phyloP scores from a whole-genome alignment of 176 grass and related monocot species.

The Eragrostis nindensis region DNA sequence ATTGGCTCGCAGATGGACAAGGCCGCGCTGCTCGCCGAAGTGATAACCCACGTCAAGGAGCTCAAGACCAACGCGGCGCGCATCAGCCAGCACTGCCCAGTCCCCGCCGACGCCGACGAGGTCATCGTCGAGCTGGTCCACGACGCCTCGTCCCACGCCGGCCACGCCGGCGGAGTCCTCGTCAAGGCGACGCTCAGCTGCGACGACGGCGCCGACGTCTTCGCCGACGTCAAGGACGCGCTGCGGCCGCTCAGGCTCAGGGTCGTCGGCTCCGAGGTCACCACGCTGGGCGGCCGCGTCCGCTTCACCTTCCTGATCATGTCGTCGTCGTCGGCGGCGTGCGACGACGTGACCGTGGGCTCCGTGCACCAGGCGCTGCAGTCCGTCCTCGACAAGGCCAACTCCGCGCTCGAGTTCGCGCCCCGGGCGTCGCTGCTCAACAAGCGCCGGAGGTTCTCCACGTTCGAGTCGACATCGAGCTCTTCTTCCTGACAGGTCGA shows the following conservation, averaged over 20 bases:
- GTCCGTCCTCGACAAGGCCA: constrained; percentile 60
- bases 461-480: constrained; percentile 72
- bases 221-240: constrained; percentile 56
- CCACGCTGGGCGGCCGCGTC: constrained; percentile 71
- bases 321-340: constrained; percentile 24
- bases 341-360: constrained; percentile 14
- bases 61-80: constrained; percentile 66
- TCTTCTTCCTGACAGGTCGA: constrained; percentile 73
- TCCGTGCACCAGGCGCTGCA: constrained; percentile 65
- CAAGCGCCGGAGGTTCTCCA: constrained; percentile 64
- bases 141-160: background rate
- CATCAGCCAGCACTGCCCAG: constrained; percentile 45
- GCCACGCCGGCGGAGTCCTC: constrained; percentile 24
- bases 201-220: constrained; percentile 69
- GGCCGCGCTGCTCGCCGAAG: constrained; percentile 76
- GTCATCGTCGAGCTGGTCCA: constrained; percentile 54
- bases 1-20: constrained; percentile 72
- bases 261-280: constrained; percentile 71
- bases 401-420: constrained; percentile 56
- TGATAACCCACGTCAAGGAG: constrained; percentile 77
- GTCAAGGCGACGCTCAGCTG: constrained; percentile 80
- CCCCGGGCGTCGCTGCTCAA: constrained; percentile 55
- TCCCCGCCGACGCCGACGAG: constrained; percentile 81
- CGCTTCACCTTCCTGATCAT: constrained; percentile 57
- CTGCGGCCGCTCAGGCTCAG: constrained; percentile 54